Evolutionary conservation across 1,284 basidiomycete species (phyloP).

Genomic region (Ustilago lituana): DNA sequence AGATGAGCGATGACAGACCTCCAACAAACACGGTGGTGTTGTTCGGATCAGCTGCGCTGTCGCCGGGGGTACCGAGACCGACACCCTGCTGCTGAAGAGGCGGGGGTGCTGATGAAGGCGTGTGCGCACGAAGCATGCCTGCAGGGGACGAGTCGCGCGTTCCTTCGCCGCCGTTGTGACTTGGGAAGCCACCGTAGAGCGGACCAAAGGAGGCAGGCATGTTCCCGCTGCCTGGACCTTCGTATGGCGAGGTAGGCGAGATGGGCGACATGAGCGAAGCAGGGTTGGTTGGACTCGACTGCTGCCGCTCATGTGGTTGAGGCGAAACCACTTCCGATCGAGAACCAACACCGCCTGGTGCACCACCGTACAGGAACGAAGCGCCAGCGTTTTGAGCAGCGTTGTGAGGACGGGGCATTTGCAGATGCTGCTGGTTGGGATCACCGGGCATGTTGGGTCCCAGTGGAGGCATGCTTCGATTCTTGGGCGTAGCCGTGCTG

Average conservation of each 20-base stretch:
- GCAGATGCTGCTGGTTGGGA: slow-evolving; percentile 27
- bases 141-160: slow-evolving; percentile 27
- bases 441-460: slow-evolving; percentile 16
- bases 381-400: slow-evolving; percentile 30
- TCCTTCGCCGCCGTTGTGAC: slow-evolving; percentile 16
- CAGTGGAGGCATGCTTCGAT: slow-evolving; percentile 23
- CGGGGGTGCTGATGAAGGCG: slow-evolving; percentile 34
- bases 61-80: slow-evolving; percentile 16
- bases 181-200: slow-evolving; percentile 30
- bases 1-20: slow-evolving; percentile 62
- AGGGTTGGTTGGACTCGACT: slow-evolving; percentile 21
- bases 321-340: slow-evolving; percentile 38
- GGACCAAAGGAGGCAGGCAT: slow-evolving; percentile 26
- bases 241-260: slow-evolving; percentile 28
- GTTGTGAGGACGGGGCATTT: slow-evolving; percentile 45
- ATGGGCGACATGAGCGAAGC: slow-evolving; percentile 28
- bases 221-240: slow-evolving; percentile 11
- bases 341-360: slow-evolving; percentile 7
- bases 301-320: slow-evolving; percentile 21
- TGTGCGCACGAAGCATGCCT: slow-evolving; percentile 32
- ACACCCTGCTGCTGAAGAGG: slow-evolving; percentile 7
- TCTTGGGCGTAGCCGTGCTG: slow-evolving; percentile 61
- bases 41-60: slow-evolving; percentile 61
- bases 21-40: slow-evolving; percentile 67
- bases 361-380: slow-evolving; percentile 34